Evolutionary conservation across 2,329 filamentous ascomycete species (phyloP).

Genomic region (Scedosporium boydii): DNA sequence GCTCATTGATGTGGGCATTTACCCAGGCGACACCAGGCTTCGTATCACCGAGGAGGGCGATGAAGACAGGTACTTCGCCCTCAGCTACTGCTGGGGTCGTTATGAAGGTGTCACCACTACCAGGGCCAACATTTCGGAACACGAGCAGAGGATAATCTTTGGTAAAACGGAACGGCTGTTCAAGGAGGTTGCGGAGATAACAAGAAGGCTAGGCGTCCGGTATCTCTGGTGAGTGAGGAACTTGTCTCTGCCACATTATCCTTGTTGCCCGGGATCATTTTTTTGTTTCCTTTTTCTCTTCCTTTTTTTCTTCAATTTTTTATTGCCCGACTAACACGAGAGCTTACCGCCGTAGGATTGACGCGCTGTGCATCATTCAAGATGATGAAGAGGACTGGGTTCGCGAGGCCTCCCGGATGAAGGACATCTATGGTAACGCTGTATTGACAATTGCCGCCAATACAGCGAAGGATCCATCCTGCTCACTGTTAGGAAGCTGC

Average conservation of each 20-base stretch:
- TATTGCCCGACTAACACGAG: background rate
- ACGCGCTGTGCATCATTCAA: conserved; percentile 12
- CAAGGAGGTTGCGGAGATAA: background rate
- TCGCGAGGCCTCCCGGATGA: conserved; percentile 10
- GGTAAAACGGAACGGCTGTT: background rate
- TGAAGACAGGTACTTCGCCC: background rate
- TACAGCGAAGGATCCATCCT: background rate
- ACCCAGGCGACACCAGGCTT: background rate
- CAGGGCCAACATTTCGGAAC: background rate
- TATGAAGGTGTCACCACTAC: background rate
- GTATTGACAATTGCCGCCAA: conserved; percentile 9
- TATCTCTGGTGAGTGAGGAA: background rate
- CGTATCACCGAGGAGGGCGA: background rate
- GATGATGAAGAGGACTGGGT: conserved; percentile 11
- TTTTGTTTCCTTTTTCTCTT: background rate
- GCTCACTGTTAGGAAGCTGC: conserved; percentile 7
- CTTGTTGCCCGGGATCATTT: background rate
- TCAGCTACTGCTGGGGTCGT: background rate
- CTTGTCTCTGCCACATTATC: background rate
- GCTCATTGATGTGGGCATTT: background rate
- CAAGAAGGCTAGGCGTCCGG: background rate
- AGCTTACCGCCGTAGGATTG: background rate
- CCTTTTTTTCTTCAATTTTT: background rate
- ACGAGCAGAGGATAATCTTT: background rate
- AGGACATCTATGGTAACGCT: conserved; percentile 9